These are phyloP conservation scores for Hypsizygus marmoreus DNA, from an alignment of 768 basidiomycete species.

Conservation along the genomic window DNA sequence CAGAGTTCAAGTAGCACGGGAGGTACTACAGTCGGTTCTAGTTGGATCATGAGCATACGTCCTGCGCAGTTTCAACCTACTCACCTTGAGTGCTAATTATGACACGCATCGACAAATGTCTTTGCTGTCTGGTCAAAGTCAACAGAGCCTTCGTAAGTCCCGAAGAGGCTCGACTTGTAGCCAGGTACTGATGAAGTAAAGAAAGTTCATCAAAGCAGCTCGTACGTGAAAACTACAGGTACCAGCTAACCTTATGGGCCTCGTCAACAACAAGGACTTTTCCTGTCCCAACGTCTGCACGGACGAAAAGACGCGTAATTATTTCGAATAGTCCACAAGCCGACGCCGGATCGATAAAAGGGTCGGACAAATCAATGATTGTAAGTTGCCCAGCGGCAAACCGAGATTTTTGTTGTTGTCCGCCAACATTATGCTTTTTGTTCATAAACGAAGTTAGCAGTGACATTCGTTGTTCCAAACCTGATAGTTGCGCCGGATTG, in stretches of 20 bases:
- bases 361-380: constrained; percentile 72
- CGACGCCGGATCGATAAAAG: constrained; percentile 66
- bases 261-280: constrained; percentile 76
- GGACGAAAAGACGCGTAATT: constrained; percentile 61
- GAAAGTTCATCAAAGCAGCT: constrained; percentile 1
- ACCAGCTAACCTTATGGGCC: constrained; percentile 72
- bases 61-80: no score
- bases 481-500: constrained; percentile 54
- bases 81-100: constrained; percentile 76
- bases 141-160: constrained; percentile 62
- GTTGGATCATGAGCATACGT: no score
- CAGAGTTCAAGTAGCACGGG: constrained; percentile 69
- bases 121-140: constrained; percentile 65
- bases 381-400: constrained; percentile 63
- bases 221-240: no score
- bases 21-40: constrained; percentile 78
- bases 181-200: constrained; percentile 53
- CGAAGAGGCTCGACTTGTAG: constrained; percentile 41
- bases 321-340: constrained; percentile 77
- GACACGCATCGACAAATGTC: constrained; percentile 72
- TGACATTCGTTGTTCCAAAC: constrained; percentile 65
- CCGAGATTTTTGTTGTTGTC: constrained; percentile 24
- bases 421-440: constrained; percentile 12
- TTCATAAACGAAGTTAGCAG: constrained; percentile 62
- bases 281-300: constrained; percentile 59